Conservation (phyloP, 495 filamentous ascomycete species). For the Penicillium verhagenii region DNA sequence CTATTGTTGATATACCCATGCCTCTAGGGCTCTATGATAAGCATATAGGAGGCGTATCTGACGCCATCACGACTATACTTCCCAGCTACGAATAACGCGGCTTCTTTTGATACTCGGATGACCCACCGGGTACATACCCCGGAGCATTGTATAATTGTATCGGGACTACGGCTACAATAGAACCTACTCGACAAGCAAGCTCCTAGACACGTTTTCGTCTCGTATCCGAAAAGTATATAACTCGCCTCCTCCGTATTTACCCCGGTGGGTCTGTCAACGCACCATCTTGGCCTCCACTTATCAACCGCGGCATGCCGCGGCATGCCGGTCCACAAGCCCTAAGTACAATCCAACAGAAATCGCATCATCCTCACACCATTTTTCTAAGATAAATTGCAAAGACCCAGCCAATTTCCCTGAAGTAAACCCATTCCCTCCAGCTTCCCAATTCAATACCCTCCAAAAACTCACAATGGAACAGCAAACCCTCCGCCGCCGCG, state of each 20-base stretch:
- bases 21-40: constrained; percentile 9
- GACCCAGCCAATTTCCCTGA: not conserved
- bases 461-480: constrained; percentile 41
- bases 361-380: not conserved
- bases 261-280: not conserved
- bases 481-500: constrained; percentile 42
- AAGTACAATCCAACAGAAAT: not conserved
- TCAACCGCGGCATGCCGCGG: constrained; percentile 30
- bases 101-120: constrained; percentile 1
- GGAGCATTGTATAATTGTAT: not conserved
- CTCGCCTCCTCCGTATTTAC: not conserved
- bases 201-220: not conserved
- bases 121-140: not conserved
- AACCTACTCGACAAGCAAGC: not conserved
- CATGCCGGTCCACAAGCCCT: constrained; percentile 26
- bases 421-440: constrained; percentile 1
- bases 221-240: not conserved
- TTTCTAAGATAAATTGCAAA: not conserved
- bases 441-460: constrained; percentile 1
- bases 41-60: constrained; percentile 21
- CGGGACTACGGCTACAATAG: not conserved
- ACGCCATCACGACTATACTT: constrained; percentile 17
- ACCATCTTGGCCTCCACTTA: constrained; percentile 7
- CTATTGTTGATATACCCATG: not conserved
- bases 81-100: not conserved